A percentile compares a stretch with the other conserved stretches of the same genome.
Conservation (phyloP, 345 rosid genomes). For the Erucastrum elatum region DNA sequence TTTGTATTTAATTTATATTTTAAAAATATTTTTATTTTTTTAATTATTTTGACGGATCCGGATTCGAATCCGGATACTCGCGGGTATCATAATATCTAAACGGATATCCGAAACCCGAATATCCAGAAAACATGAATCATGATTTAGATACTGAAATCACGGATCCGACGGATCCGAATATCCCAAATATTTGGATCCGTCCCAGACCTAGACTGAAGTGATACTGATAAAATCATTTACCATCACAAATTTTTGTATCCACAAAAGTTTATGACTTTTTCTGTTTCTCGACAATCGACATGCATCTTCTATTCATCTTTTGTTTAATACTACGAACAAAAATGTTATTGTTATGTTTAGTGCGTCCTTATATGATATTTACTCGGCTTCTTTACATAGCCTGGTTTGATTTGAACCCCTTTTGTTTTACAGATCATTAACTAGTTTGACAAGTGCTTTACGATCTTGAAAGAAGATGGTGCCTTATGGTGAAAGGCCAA, state of each 20-base stretch:
- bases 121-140: too few species aligned
- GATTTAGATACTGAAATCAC: too few species aligned
- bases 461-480: constrained; percentile 7
- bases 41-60: too few species aligned
- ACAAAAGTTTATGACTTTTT: neutral
- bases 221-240: neutral
- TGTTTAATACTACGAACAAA: neutral
- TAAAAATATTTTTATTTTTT: too few species aligned
- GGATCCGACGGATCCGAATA: too few species aligned
- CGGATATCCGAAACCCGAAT: too few species aligned
- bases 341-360: neutral
- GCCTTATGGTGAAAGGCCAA: neutral
- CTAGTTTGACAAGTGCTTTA: constrained; percentile 2
- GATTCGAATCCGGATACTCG: too few species aligned
- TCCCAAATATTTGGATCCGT: too few species aligned
- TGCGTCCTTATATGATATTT: neutral
- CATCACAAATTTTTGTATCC: neutral
- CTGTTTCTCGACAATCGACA: neutral
- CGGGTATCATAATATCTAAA: too few species aligned
- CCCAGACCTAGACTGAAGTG: neutral
- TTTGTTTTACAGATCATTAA: neutral
- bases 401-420: neutral
- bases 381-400: neutral
- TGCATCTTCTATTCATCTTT: neutral
- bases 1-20: too few species aligned